Evolutionary conservation across 1,139 yeast species (phyloP).

Genomic region (Yamadazyma atmosphaerica): DNA sequence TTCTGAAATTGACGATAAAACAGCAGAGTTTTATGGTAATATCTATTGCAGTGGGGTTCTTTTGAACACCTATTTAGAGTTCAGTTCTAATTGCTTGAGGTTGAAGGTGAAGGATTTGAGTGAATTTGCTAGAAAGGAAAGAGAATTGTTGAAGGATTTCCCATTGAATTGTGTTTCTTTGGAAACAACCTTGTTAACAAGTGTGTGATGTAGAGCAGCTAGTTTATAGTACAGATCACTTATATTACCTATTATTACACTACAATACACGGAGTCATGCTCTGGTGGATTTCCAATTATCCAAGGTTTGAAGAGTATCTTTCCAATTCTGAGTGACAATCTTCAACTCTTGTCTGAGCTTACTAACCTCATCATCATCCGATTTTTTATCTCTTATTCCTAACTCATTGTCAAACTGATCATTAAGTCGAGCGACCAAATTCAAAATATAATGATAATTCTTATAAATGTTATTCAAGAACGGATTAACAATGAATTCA

Average conservation of each 20-base stretch:
- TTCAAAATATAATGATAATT: conserved; percentile 31
- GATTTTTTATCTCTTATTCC: background rate
- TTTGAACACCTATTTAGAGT: conserved; percentile 30
- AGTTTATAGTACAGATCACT: too few species aligned
- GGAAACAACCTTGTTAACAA: conserved; percentile 30
- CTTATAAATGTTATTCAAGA: conserved; percentile 29
- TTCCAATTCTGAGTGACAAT: conserved; percentile 41
- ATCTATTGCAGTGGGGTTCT: conserved; percentile 34
- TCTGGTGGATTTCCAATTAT: conserved; percentile 38
- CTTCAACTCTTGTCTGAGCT: conserved; percentile 37
- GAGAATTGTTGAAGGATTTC: conserved; percentile 29
- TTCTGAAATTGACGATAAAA: conserved; percentile 11
- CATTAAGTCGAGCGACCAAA: conserved; percentile 13
- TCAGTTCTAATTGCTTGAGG: conserved; percentile 18
- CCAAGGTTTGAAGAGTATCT: conserved; percentile 46
- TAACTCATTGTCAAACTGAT: background rate
- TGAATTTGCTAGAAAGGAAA: conserved; percentile 9
- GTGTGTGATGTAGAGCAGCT: background rate
- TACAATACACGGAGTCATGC: conserved; percentile 6
- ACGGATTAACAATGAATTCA: conserved; percentile 37
- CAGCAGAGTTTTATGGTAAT: conserved; percentile 15
- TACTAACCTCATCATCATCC: conserved; percentile 12
- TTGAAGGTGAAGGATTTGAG: conserved; percentile 20
- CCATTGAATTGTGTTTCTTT: conserved; percentile 32
- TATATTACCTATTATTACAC: background rate